Percentiles rank a stretch among this genome's conserved stretches.
Evolutionary conservation across 2,329 filamentous ascomycete genomes (phyloP).

Genomic region (Hypoxylon sp.): DNA sequence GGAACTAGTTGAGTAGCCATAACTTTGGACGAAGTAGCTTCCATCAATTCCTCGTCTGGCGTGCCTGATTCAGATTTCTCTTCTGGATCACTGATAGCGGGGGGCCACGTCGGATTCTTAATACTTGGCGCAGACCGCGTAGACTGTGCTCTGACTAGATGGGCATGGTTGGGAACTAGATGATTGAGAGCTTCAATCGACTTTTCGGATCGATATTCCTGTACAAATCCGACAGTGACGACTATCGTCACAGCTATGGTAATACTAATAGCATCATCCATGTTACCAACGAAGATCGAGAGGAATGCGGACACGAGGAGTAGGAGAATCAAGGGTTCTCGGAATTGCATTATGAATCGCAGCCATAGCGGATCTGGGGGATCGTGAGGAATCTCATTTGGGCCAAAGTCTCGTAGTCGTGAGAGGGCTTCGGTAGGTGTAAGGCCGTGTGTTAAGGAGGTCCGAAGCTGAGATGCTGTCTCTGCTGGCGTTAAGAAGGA

Average conservation of each 20-base stretch:
- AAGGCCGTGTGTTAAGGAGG: slow-evolving; percentile 87
- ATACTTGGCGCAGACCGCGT: slow-evolving; percentile 55
- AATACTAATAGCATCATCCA: slow-evolving; percentile 95
- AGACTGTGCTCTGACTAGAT: slow-evolving; percentile 80
- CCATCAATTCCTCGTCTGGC: slow-evolving; percentile 74
- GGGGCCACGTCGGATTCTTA: slow-evolving; percentile 65
- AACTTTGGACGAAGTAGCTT: slow-evolving; percentile 84
- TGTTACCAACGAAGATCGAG: slow-evolving; percentile 91
- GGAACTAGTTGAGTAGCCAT: slow-evolving; percentile 90
- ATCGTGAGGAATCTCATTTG: slow-evolving; percentile 95
- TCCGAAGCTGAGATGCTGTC: slow-evolving; percentile 81
- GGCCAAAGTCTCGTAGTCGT: slow-evolving; percentile 84
- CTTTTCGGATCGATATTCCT: slow-evolving; percentile 98
- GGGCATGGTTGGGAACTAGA: slow-evolving; percentile 93
- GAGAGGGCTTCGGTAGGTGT: slow-evolving; percentile 84
- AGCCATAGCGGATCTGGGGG: slow-evolving; percentile 95
- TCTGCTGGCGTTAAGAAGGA: slow-evolving; percentile 81
- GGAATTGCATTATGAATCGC: slow-evolving; percentile 95
- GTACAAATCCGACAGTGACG: slow-evolving; percentile 94
- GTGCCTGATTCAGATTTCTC: slow-evolving; percentile 70
- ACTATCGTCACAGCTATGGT: slow-evolving; percentile 97
- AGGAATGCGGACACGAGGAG: slow-evolving; percentile 89
- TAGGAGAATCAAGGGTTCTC: slow-evolving; percentile 94
- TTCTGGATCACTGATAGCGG: slow-evolving; percentile 59
- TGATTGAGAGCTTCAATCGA: slow-evolving; percentile 95